Evolutionary conservation across 306 rosid genomes (phyloP).

Genomic region (Malus domestica): DNA sequence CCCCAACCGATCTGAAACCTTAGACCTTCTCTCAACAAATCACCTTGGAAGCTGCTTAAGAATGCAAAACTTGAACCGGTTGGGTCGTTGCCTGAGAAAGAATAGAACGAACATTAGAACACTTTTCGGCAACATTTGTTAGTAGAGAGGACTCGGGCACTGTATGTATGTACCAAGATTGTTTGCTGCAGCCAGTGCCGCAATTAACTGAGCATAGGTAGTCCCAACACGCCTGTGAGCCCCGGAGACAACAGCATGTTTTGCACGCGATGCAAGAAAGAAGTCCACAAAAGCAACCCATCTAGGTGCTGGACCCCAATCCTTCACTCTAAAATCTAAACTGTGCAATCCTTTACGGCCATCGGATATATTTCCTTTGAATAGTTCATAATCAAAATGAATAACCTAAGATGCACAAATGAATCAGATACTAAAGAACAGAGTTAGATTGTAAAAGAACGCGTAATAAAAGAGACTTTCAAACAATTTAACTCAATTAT

Average conservation of each 20-base stretch:
- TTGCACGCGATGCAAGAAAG: constrained; percentile 87
- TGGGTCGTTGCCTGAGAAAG: constrained; percentile 46
- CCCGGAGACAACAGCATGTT: constrained; percentile 70
- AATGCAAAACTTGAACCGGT: constrained; percentile 51
- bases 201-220: constrained; percentile 90
- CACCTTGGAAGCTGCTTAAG: constrained; percentile 81
- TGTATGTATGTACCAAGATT: constrained; percentile 43
- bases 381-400: constrained; percentile 76
- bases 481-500: neutral
- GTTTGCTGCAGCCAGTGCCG: constrained; percentile 79
- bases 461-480: neutral
- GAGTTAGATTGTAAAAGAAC: neutral
- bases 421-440: neutral
- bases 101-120: neutral
- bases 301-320: constrained; percentile 98
- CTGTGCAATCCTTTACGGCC: constrained; percentile 31
- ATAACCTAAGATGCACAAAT: constrained; percentile 48
- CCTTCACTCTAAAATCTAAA: constrained; percentile 72
- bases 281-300: constrained; percentile 99
- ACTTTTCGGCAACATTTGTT: neutral
- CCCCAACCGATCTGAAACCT: constrained; percentile 96
- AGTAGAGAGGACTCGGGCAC: neutral
- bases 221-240: constrained; percentile 96
- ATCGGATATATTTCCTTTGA: constrained; percentile 59
- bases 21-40: constrained; percentile 60